These are phyloP conservation scores for Pichia gijzeniarum DNA, from an alignment of 805 yeast species.

Conservation along the genomic window DNA sequence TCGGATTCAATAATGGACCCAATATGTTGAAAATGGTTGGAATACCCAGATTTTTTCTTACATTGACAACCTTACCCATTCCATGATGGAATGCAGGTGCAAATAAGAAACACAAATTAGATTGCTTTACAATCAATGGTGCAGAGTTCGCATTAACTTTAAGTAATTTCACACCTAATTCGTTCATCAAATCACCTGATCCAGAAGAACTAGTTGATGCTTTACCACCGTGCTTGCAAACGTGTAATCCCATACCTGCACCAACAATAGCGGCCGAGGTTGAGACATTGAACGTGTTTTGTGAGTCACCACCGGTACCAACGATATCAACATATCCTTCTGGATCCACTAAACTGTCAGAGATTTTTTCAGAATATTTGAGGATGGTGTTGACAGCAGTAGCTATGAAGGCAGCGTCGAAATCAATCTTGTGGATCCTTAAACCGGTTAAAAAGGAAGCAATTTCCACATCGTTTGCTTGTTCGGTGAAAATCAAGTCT, in stretches of 20 bases:
- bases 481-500: conserved; percentile 50
- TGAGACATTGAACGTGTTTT: conserved; percentile 92
- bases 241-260: conserved; percentile 76
- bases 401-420: conserved; percentile 73
- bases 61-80: conserved; percentile 72
- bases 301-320: conserved; percentile 99
- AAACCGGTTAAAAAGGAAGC: conserved; percentile 78
- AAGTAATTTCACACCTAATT: conserved; percentile 76
- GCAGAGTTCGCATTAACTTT: conserved; percentile 59
- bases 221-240: conserved; percentile 96
- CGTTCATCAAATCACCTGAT: conserved; percentile 78
- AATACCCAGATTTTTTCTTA: conserved; percentile 75
- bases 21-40: conserved; percentile 92
- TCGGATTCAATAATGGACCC: conserved; percentile 93
- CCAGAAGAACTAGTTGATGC: conserved; percentile 93
- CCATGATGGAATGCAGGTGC: conserved; percentile 96
- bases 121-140: conserved; percentile 46
- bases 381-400: conserved; percentile 76
- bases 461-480: conserved; percentile 61
- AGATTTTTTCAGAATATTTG: conserved; percentile 54
- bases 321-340: conserved; percentile 77
- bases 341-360: conserved; percentile 36
- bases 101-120: conserved; percentile 62
- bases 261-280: conserved; percentile 93
- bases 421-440: conserved; percentile 69